Evolutionary conservation across 305 asterid species (phyloP).

Genomic region (Fraxinus paxiana): DNA sequence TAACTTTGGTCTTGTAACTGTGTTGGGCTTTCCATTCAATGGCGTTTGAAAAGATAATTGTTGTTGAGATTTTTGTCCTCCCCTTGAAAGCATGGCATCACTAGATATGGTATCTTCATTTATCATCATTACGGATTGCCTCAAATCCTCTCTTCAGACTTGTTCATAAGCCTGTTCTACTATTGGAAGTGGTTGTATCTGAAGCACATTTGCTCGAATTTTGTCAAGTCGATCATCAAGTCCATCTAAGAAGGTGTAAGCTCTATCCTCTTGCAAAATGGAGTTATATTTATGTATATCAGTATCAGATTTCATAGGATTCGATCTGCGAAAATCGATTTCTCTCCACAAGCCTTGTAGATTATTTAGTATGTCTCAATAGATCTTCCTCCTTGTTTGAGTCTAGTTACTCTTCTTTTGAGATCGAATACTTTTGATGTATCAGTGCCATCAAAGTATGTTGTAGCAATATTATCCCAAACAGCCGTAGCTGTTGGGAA

Average conservation of each 20-base stretch:
- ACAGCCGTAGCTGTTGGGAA: background rate
- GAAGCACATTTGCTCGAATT: background rate
- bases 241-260: conserved; percentile 11
- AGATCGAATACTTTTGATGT: background rate
- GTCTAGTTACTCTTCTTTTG: background rate
- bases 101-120: background rate
- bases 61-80: background rate
- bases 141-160: background rate
- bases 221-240: conserved; percentile 12
- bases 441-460: background rate
- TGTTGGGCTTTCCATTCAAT: background rate
- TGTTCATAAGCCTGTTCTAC: background rate
- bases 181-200: background rate
- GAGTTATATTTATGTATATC: conserved; percentile 13
- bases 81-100: background rate
- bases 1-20: background rate
- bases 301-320: background rate
- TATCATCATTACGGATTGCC: background rate
- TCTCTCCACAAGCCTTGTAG: conserved; percentile 15
- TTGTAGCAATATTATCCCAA: background rate
- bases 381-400: background rate
- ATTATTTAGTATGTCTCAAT: background rate
- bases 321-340: conserved; percentile 12
- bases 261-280: background rate
- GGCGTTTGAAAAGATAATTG: background rate